Base-by-base conservation (phyloP, 208 protist genomes). In the Acanthamoeba lenticulata region DNA sequence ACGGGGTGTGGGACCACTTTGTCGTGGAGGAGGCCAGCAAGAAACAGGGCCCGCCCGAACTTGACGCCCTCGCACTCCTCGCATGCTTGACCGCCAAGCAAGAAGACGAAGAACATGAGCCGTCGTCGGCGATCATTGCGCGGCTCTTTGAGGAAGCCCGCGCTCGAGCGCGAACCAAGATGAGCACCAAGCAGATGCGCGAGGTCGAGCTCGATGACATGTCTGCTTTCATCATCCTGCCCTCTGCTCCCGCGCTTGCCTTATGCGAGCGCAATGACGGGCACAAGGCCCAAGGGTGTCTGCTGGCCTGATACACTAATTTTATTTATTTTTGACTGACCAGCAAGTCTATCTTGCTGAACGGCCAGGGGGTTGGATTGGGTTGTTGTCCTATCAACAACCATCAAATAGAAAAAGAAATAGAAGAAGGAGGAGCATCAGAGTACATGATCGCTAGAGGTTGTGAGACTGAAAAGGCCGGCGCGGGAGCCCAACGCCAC, bases 201-300 rank as follows among this genome's bases (percentile, higher is more conserved):
- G 72, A 83, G 29, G 72, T 17, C 42, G 72, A 83, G 42, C 40
- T 83, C 13, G 72, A 83, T 21, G 72, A 83, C 72, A 83, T 83
- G 72, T 83, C 72, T 5, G 72, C 40, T 9, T 83, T 83, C 42
- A 52, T 83, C 36, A 55, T 83, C 40, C 72, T n/a, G 40, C 40
- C 72, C 72, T 55, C 9, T 21, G 13, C 42, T 21, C 42, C 72
- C 13, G 40, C 27, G 17, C 34, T 83, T 83, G 40, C 27, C 36
- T 32, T 40, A 74, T 19, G 36, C 34, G 29, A 42, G 29, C n/a
- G 27, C 65, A 74, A 74, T 17, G 17, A 74, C 6, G 21, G 65
- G 1, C 29, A 40, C 65, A 40, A 74, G 34, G 21, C 11, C 15
- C 52, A 74, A 74, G 65, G 65, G 29, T 36, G 65, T 36, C 7